phyloP scores from a whole-genome alignment of 176 grass and related monocot species.

The Bothriochloa decipiens region DNA sequence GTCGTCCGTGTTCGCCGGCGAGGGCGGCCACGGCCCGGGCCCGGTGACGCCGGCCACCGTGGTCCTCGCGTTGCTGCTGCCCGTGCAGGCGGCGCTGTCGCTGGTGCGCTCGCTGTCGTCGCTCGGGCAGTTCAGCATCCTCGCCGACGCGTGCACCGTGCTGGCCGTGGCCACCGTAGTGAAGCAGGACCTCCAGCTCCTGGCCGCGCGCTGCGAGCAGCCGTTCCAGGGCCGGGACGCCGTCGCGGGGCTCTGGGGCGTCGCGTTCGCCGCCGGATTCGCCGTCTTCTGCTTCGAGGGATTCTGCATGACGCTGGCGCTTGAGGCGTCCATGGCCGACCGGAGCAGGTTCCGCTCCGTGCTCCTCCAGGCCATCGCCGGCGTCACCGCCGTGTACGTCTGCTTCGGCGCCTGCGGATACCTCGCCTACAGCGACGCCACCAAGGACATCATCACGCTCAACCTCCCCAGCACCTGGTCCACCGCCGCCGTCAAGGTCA shows the following conservation, averaged over 20 bases:
- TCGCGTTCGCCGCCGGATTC: constrained; percentile 77
- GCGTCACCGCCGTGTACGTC: constrained; percentile 58
- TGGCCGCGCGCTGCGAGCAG: constrained; percentile 25
- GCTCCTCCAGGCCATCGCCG: constrained; percentile 62
- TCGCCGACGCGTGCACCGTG: constrained; percentile 80
- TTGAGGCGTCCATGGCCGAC: constrained; percentile 82
- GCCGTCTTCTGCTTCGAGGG: constrained; percentile 94
- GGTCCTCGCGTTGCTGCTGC: constrained; percentile 70
- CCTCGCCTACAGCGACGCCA: constrained; percentile 82
- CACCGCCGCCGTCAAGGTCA: constrained; percentile 53
- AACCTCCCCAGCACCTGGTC: constrained; percentile 75
- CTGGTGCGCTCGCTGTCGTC: constrained; percentile 69
- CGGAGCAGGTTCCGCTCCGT: constrained; percentile 60
- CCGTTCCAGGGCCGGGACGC: constrained; percentile 51
- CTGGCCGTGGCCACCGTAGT: constrained; percentile 77
- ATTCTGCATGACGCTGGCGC: constrained; percentile 81
- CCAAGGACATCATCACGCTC: constrained; percentile 81
- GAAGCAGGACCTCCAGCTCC: constrained; percentile 67
- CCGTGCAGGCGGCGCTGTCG: constrained; percentile 63
- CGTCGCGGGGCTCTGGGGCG: constrained; percentile 58
- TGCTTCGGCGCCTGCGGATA: constrained; percentile 84
- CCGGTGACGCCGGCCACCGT: constrained; percentile 44
- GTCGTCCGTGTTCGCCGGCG: constrained; percentile 57
- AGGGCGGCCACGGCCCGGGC: not conserved
- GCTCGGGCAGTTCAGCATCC: constrained; percentile 71